phyloP scores from a whole-genome alignment of 2,329 filamentous ascomycete genomes.

The Bipolaris zeicola region DNA sequence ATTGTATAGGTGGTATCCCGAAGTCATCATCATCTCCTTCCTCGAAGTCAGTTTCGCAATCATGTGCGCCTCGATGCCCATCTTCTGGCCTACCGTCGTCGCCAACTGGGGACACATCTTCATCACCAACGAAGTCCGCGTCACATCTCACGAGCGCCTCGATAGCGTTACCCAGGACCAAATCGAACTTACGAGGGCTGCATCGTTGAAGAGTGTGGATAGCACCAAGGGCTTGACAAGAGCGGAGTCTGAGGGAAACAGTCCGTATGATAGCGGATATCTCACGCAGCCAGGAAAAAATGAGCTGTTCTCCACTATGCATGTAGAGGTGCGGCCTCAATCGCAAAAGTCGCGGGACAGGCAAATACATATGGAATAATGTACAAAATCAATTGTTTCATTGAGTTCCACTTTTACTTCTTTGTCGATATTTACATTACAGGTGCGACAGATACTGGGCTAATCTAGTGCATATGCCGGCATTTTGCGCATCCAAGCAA shows the following conservation, averaged over 20 bases:
- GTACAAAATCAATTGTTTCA: neutral
- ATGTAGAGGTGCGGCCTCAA: slow-evolving; percentile 14
- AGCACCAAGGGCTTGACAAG: slow-evolving; percentile 33
- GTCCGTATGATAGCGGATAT: slow-evolving; percentile 18
- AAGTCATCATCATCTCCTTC: slow-evolving; percentile 37
- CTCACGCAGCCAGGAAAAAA: slow-evolving; percentile 13
- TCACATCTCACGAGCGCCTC: slow-evolving; percentile 32
- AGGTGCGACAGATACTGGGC: no score
- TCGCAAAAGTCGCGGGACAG: slow-evolving; percentile 1
- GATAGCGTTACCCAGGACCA: slow-evolving; percentile 11
- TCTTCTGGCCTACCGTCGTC: slow-evolving; percentile 45
- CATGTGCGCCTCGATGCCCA: slow-evolving; percentile 45
- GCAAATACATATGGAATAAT: neutral
- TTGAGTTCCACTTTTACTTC: neutral
- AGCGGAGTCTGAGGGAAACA: slow-evolving; percentile 10
- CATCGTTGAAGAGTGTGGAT: slow-evolving; percentile 26
- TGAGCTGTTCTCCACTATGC: slow-evolving; percentile 2
- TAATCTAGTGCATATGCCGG: no score
- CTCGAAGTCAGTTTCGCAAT: slow-evolving; percentile 46
- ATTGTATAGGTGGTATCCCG: slow-evolving; percentile 28
- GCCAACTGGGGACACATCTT: slow-evolving; percentile 40
- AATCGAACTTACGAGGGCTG: slow-evolving; percentile 27
- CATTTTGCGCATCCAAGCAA: no score
- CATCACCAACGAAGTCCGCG: slow-evolving; percentile 42
- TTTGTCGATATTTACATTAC: neutral